phyloP scores from a whole-genome alignment of 202 grass and related monocot genomes.

The Carex sylvatica region DNA sequence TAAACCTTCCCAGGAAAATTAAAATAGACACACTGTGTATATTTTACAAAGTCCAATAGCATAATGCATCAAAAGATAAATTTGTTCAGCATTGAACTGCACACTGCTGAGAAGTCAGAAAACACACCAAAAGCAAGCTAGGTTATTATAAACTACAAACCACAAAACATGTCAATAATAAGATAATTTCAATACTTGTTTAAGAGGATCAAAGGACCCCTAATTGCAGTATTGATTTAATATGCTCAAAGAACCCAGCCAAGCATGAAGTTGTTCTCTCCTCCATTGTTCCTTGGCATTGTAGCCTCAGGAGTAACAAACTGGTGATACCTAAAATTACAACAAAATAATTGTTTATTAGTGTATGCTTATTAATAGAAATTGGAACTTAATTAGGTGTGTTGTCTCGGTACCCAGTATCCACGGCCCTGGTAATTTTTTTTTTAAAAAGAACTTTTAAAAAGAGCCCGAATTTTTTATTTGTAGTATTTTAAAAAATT shows the following conservation, averaged over 20 bases:
- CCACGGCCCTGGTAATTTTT: neutral
- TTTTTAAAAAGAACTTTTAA: neutral
- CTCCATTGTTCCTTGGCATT: conserved; percentile 43
- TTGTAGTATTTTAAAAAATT: too few species aligned
- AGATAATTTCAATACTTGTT: conserved; percentile 2
- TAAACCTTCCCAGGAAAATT: conserved; percentile 10
- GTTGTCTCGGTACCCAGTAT: neutral
- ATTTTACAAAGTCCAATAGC: conserved; percentile 19
- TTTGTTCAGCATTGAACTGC: neutral
- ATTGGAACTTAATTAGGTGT: neutral
- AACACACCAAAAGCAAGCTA: conserved; percentile 24
- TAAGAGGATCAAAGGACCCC: neutral
- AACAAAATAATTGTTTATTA: conserved; percentile 3
- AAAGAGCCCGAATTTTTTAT: neutral
- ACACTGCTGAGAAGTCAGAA: neutral
- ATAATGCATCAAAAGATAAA: conserved; percentile 6
- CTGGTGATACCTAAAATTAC: conserved; percentile 59
- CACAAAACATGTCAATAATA: conserved; percentile 8
- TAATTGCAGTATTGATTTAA: conserved; percentile 31
- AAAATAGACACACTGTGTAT: conserved; percentile 16
- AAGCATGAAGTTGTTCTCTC: conserved; percentile 81
- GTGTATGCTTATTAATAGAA: neutral
- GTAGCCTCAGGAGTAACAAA: conserved; percentile 53
- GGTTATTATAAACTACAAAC: neutral
- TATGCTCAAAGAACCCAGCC: conserved; percentile 77